Evolutionary conservation across 1,139 yeast genomes (phyloP), one percentile per base, ranked within the genome.

Genomic region (Zygoascus hellenicus): DNA sequence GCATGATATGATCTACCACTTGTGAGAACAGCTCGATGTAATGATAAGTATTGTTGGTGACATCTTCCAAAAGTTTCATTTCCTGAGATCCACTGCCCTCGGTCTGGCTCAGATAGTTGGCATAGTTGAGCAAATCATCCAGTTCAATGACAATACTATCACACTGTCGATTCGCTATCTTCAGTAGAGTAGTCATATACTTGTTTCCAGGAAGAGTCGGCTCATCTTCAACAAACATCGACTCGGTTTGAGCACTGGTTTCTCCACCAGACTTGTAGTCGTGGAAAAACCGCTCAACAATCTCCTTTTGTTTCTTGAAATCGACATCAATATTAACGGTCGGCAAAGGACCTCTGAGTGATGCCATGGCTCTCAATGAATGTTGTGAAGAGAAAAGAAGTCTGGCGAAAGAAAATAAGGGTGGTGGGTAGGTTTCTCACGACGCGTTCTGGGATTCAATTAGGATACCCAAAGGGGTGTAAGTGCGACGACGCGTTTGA

Each of bases 1-100:
- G 98, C 80, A 92, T 78, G 49, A 87, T 67, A 48, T 79, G 81
- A 66, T 94, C 98, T 43, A 86, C 78, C 9, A 81, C 83, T 41
- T 72, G 70, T 48, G 88, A 76, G 62, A 92, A 85, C 33, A 92
- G 64, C 58, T 90, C 97, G 33, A 81, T 67, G 59, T 83, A 92
- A 58, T 88, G 85, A 58, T 81, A 72, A 1, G 97, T 79, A 65
- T 94, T 94, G 50, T 77, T 77, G 57, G 75, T 65, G 44, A 92
- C 80, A 48, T 79, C 77, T 45, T 72, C 76, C 32, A 82, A 76
- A 48, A 87, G 67, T 29, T 69, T 64, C 26, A 38, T 34, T 16
- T 38, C 41, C 5, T 13, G 34, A 14, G 31, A 48, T 60, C 65
- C 47, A 38, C 17, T 42, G 33, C 42, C 54, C 48, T 26, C 49